Percentiles rank a stretch among this genome's conserved stretches.
phyloP scores from a whole-genome alignment of 805 yeast species.

The Monosporozyma servazzii region DNA sequence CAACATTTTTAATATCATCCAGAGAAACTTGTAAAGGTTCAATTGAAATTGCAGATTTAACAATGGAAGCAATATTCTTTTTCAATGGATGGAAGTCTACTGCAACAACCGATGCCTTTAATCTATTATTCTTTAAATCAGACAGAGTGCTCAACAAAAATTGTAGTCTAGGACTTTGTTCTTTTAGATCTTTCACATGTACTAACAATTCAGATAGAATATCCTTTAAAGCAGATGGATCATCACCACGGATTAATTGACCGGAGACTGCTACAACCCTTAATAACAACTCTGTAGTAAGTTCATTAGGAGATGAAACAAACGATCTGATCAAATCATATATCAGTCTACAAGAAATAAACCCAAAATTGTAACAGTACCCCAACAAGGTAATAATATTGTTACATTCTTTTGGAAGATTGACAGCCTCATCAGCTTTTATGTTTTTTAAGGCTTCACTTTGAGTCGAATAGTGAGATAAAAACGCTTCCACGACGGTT shows the following conservation, averaged over 20 bases:
- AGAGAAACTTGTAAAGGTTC: conserved; percentile 77
- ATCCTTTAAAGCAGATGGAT: conserved; percentile 75
- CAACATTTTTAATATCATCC: conserved; percentile 69
- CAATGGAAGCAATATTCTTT: conserved; percentile 44
- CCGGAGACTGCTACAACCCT: conserved; percentile 72
- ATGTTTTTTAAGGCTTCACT: conserved; percentile 2
- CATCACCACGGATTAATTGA: conserved; percentile 78
- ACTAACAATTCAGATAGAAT: conserved; percentile 39
- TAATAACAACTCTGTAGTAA: conserved; percentile 67
- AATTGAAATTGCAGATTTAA: conserved; percentile 29
- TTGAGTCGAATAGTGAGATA: conserved; percentile 30
- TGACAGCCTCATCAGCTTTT: conserved; percentile 8
- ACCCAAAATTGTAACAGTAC: conserved; percentile 66
- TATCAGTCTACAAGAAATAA: conserved; percentile 62
- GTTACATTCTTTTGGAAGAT: conserved; percentile 39
- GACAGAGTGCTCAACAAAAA: conserved; percentile 80
- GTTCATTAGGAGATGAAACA: conserved; percentile 50
- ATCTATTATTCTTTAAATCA: conserved; percentile 77
- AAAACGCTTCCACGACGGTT: conserved; percentile 62
- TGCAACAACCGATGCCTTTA: conserved; percentile 36
- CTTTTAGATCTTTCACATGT: conserved; percentile 28
- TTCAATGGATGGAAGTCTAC: conserved; percentile 29
- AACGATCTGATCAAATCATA: conserved; percentile 63
- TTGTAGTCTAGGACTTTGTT: conserved; percentile 63
- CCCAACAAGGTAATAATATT: conserved; percentile 70